These are phyloP conservation scores for Sporothrix humicola DNA, from an alignment of 2,329 filamentous ascomycete species.

Conservation along the genomic window DNA sequence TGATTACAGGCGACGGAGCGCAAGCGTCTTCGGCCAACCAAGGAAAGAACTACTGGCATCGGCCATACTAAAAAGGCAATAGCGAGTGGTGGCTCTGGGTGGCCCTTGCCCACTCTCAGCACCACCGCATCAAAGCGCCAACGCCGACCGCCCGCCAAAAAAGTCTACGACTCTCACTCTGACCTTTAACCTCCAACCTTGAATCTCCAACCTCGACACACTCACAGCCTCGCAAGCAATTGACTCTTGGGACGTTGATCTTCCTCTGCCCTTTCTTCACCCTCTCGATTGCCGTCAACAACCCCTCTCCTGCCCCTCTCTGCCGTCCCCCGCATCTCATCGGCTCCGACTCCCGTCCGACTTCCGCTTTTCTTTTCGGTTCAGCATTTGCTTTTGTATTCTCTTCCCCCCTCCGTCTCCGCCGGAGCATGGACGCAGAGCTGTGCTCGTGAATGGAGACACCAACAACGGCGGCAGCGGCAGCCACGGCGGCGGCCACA, in stretches of 20 bases:
- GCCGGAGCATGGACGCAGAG: conserved; percentile 22
- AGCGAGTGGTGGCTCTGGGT: too few species aligned
- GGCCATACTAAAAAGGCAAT: neutral
- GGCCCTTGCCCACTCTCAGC: neutral
- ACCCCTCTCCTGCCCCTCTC: neutral
- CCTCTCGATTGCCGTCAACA: neutral
- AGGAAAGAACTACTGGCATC: neutral
- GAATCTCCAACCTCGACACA: neutral
- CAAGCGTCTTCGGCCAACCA: neutral
- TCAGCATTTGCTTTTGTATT: neutral
- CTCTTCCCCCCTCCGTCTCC: neutral
- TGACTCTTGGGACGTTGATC: neutral
- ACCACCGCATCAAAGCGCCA: neutral
- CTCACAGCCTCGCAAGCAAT: conserved; percentile 20
- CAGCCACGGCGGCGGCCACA: conserved; percentile 8
- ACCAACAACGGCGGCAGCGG: conserved; percentile 25
- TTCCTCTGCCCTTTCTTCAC: too few species aligned
- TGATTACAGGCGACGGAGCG: conserved; percentile 21
- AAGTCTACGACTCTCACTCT: neutral
- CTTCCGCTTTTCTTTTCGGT: neutral
- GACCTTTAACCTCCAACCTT: neutral
- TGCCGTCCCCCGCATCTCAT: neutral
- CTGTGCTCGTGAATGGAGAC: conserved; percentile 25
- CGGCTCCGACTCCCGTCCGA: conserved; percentile 9
- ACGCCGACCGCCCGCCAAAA: conserved; percentile 16